A percentile compares a stretch with the other conserved stretches of the same genome.
Evolutionary conservation across 2,329 filamentous ascomycete genomes (phyloP).

Genomic region (Sphaerostilbella broomeana): DNA sequence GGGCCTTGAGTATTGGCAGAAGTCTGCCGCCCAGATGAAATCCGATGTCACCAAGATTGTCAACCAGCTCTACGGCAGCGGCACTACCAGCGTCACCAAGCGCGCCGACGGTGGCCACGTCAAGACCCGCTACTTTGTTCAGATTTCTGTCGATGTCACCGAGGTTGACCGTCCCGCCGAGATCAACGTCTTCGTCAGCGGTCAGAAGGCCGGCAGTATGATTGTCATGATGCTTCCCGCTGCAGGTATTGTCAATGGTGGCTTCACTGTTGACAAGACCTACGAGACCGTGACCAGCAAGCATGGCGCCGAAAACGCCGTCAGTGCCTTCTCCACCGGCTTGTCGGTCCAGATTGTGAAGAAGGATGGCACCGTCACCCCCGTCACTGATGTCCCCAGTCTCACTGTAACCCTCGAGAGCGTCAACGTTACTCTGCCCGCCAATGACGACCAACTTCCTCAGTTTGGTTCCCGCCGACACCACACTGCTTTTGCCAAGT

Average conservation of each 20-base stretch:
- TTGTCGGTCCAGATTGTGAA: slow-evolving; percentile 29
- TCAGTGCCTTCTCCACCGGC: slow-evolving; percentile 21
- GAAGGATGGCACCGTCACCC: slow-evolving; percentile 27
- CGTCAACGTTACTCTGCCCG: slow-evolving; percentile 23
- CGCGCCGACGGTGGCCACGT: slow-evolving; percentile 1
- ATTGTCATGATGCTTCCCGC: slow-evolving; percentile 32
- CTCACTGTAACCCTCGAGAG: slow-evolving; percentile 32
- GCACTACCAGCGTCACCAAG: background rate
- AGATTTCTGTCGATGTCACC: slow-evolving; percentile 28
- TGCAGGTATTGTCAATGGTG: slow-evolving; percentile 26
- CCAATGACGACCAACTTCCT: slow-evolving; percentile 23
- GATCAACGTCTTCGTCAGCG: slow-evolving; percentile 29
- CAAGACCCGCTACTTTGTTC: slow-evolving; percentile 30
- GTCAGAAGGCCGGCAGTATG: slow-evolving; percentile 27
- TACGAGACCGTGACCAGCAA: slow-evolving; percentile 51
- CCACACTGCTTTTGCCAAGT: slow-evolving; percentile 7
- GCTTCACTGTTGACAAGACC: slow-evolving; percentile 47
- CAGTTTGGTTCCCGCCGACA: slow-evolving; percentile 16
- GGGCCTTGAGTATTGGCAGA: slow-evolving; percentile 31
- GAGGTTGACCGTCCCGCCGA: slow-evolving; percentile 30
- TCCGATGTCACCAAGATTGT: slow-evolving; percentile 26
- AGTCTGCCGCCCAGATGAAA: slow-evolving; percentile 24
- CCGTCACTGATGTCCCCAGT: slow-evolving; percentile 26
- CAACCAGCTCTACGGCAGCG: slow-evolving; percentile 27
- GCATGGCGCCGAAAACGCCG: slow-evolving; percentile 17